phyloP scores from a whole-genome alignment of 2,329 filamentous ascomycete species.

The Arthrobotrys sphaeroides region DNA sequence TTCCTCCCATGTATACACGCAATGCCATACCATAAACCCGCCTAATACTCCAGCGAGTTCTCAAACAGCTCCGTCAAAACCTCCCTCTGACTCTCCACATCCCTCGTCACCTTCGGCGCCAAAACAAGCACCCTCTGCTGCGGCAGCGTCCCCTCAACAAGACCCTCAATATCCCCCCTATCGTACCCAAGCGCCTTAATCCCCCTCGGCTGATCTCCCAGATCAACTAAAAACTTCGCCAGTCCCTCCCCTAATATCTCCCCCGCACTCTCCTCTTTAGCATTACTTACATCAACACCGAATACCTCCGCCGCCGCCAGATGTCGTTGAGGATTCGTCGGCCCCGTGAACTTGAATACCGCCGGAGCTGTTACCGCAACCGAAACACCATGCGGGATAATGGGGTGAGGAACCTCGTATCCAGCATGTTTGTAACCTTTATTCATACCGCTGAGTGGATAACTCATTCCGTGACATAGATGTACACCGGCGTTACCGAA shows the following conservation, averaged over 20 bases:
- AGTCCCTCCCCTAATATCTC: conserved; percentile 87
- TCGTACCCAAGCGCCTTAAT: conserved; percentile 84
- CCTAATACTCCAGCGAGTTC: conserved; percentile 67
- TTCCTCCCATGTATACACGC: too few species aligned
- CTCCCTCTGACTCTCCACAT: conserved; percentile 75
- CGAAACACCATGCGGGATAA: conserved; percentile 83
- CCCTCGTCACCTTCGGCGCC: conserved; percentile 79
- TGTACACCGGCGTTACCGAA: conserved; percentile 99
- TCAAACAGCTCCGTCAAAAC: conserved; percentile 77
- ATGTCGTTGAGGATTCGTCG: conserved; percentile 92
- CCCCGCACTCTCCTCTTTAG: conserved; percentile 88
- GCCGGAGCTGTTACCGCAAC: conserved; percentile 71
- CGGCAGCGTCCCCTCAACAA: conserved; percentile 94
- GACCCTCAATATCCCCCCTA: conserved; percentile 75
- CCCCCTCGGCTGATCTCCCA: conserved; percentile 91
- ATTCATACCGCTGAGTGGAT: conserved; percentile 95
- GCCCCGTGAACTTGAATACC: conserved; percentile 90
- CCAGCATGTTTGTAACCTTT: conserved; percentile 82
- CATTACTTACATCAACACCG: conserved; percentile 85
- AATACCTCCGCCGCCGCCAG: conserved; percentile 88
- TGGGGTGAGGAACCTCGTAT: conserved; percentile 78
- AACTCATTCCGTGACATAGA: conserved; percentile 90
- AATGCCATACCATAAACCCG: not conserved
- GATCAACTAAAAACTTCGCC: conserved; percentile 77
- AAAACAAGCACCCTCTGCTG: conserved; percentile 90